A percentile compares a stretch with the other conserved stretches of the same genome.
Conservation (phyloP, 768 basidiomycete genomes). For the Dendrothele bispora region DNA sequence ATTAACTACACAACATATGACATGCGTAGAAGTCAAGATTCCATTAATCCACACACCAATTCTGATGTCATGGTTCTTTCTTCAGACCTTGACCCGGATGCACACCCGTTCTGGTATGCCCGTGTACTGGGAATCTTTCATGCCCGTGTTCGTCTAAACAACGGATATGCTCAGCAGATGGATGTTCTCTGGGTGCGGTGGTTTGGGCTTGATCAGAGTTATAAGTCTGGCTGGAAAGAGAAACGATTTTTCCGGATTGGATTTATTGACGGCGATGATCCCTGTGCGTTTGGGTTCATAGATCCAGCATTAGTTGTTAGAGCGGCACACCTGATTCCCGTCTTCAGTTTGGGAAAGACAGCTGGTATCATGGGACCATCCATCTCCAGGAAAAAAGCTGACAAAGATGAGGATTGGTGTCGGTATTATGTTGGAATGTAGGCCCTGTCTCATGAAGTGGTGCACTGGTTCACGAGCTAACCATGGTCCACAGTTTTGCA, state of each 20-base stretch:
- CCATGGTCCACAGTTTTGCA: too few relatives aligned
- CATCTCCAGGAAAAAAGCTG: too few relatives aligned
- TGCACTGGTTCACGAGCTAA: too few relatives aligned
- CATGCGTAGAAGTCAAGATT: conserved; percentile 30
- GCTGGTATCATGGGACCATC: too few relatives aligned
- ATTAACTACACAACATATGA: conserved; percentile 38
- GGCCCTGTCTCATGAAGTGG: too few relatives aligned
- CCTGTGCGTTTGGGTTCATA: conserved; percentile 36
- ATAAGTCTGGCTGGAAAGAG: conserved; percentile 12
- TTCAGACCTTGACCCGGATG: background rate
- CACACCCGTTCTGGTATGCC: conserved; percentile 24
- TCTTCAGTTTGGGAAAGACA: too few relatives aligned
- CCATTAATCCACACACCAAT: conserved; percentile 21
- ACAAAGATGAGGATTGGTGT: too few relatives aligned
- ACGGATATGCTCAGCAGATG: too few relatives aligned
- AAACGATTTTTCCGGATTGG: conserved; percentile 26
- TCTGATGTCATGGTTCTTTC: conserved; percentile 22
- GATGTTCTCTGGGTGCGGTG: conserved; percentile 30
- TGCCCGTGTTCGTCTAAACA: too few relatives aligned
- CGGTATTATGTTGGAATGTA: too few relatives aligned
- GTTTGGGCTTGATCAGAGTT: conserved; percentile 16
- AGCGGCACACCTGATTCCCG: conserved; percentile 31
- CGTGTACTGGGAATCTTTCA: conserved; percentile 19
- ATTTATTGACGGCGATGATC: conserved; percentile 24
- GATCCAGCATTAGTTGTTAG: conserved; percentile 34